Conservation (phyloP, 257 asterid genomes). For the Thymus mandschuricus region DNA sequence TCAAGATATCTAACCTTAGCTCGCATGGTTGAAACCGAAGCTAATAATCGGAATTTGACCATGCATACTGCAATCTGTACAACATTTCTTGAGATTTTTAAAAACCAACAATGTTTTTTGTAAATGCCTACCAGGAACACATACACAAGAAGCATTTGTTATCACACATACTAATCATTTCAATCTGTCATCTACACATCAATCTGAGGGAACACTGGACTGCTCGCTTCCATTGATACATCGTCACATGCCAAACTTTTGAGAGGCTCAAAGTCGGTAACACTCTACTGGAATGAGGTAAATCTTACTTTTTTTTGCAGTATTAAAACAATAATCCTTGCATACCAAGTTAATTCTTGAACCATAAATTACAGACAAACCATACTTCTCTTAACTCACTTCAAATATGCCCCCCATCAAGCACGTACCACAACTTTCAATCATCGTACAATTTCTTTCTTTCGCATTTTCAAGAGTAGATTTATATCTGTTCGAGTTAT, state of each 20-base stretch:
- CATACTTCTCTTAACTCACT: background rate
- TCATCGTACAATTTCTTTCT: no score
- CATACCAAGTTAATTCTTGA: background rate
- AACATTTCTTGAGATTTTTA: background rate
- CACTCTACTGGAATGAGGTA: background rate
- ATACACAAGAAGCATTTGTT: background rate
- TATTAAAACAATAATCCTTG: background rate
- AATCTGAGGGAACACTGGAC: background rate
- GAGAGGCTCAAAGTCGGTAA: background rate
- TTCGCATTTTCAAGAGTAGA: no score
- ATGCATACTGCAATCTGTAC: background rate
- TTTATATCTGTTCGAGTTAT: no score
- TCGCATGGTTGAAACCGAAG: slow-evolving; percentile 32
- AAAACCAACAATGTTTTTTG: no score
- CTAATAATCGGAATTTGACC: background rate
- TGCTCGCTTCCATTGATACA: background rate
- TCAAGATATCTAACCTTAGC: slow-evolving; percentile 31
- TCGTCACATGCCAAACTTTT: background rate
- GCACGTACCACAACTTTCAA: background rate
- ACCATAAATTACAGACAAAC: background rate
- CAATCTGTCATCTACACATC: background rate
- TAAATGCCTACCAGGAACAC: background rate
- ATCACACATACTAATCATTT: background rate
- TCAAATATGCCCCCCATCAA: background rate
- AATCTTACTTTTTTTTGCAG: background rate